A percentile compares a stretch with the other conserved stretches of the same genome.
Conservation (phyloP, 2,329 filamentous ascomycete species). For the Elsinoe arachidis region DNA sequence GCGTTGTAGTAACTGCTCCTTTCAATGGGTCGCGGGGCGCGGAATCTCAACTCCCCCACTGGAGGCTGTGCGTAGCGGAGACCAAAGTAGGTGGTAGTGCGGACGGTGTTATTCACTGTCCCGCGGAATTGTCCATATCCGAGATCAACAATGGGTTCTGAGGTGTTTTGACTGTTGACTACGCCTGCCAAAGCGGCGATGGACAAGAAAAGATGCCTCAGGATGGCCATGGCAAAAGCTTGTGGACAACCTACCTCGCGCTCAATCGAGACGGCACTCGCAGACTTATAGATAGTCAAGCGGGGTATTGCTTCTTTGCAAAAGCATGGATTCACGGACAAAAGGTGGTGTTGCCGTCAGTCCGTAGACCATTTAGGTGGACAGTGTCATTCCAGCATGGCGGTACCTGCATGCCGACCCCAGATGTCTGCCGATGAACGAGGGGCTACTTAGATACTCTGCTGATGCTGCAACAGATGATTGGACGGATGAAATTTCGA, state of each 20-base stretch:
- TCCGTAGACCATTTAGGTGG: neutral
- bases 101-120: conserved; percentile 1
- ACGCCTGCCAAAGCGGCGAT: neutral
- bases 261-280: neutral
- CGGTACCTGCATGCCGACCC: neutral
- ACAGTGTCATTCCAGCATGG: neutral
- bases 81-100: conserved; percentile 21
- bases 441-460: neutral
- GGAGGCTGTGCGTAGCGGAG: conserved; percentile 26
- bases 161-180: neutral
- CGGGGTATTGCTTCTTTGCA: neutral
- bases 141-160: conserved; percentile 16
- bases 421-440: neutral
- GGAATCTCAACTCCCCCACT: conserved; percentile 25
- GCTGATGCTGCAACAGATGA: neutral
- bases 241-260: neutral
- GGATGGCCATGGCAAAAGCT: neutral
- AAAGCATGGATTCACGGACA: neutral
- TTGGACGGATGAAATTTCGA: neutral
- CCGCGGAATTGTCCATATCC: conserved; percentile 17
- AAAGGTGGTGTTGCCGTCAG: conserved; percentile 2
- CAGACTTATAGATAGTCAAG: neutral
- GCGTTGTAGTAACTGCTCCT: conserved; percentile 18
- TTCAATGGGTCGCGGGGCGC: conserved; percentile 24
- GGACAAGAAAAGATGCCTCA: neutral